phyloP scores from a whole-genome alignment of 164 flowering plant genomes.

The Taxillus chinensis region DNA sequence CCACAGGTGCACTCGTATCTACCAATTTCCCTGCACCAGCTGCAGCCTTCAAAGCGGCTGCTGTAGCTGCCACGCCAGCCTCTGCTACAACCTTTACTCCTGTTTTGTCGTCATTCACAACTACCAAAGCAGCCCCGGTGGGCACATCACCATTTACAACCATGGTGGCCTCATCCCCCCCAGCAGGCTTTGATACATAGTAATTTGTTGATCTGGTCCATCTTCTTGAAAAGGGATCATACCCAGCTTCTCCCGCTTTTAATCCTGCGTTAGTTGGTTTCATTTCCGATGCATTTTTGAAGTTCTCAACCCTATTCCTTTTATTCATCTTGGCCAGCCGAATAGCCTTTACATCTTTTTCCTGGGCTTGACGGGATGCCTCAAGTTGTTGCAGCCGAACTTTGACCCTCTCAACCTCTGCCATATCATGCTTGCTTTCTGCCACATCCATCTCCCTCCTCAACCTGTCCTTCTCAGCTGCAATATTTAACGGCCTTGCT shows the following conservation, averaged over 20 bases:
- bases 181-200: slow-evolving; percentile 44
- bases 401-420: slow-evolving; percentile 61
- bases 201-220: slow-evolving; percentile 90
- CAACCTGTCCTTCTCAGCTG: slow-evolving; percentile 80
- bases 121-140: slow-evolving; percentile 8
- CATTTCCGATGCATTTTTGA: slow-evolving; percentile 75
- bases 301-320: slow-evolving; percentile 80
- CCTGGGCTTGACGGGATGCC: slow-evolving; percentile 39
- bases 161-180: slow-evolving; percentile 14
- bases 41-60: slow-evolving; percentile 80
- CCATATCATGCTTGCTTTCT: slow-evolving; percentile 49
- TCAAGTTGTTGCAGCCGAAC: slow-evolving; percentile 65
- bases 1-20: slow-evolving; percentile 94
- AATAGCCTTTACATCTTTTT: slow-evolving; percentile 58
- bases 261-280: slow-evolving; percentile 52
- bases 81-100: slow-evolving; percentile 7
- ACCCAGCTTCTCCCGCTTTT: slow-evolving; percentile 91
- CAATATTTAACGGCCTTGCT: slow-evolving; percentile 66
- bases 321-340: slow-evolving; percentile 86
- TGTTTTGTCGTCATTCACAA: slow-evolving; percentile 12
- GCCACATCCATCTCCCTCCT: slow-evolving; percentile 77
- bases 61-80: slow-evolving; percentile 57
- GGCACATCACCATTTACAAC: slow-evolving; percentile 17
- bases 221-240: slow-evolving; percentile 94
- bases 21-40: slow-evolving; percentile 91